Evolutionary conservation across 2,329 filamentous ascomycete species (phyloP), one percentile per base, ranked within the genome.

Genomic region (Fusarium cicatricum): DNA sequence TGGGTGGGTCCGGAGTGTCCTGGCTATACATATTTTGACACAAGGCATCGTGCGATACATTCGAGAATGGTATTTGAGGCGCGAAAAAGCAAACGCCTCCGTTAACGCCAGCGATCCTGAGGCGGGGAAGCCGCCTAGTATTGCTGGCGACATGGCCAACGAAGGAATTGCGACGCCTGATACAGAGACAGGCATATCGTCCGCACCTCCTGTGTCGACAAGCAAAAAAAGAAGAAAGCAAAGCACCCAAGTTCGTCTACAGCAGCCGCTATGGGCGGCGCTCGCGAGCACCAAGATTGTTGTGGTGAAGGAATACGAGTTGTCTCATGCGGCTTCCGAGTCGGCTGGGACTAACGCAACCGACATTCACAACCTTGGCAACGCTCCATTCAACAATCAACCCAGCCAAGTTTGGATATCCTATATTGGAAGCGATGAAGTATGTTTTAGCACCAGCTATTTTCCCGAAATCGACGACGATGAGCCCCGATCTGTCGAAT

Each of bases 211-310:
- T 77, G 75, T 74, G 51, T 72, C 75, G 71, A 84, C 77, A 79
- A 85, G 83, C 61, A 96, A 95, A 77, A 95, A 92, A 78, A 90
- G 91, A 78, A 87, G 90, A 77, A 94, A 95, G 78, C 92, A 96
- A 77, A 94, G 91, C 71, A 92, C 92, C 54, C 91, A 95, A 75
- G 92, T 96, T 65, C 85, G 93, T 74, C 91, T 92, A 73, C 88
- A 92, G 71, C 93, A 97, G 77, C 93, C 93, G 42, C 85, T 97
- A 63, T 97, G 93, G 93, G 92, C 93, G 62, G 93, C 93, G 41
- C 85, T 97, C 67, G 93, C 93, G 45, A 97, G 92, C 77, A 97
- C 93, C 71, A 97, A 97, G 82, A 93, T 97, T 72, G 94, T 95
- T 68, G 92, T 97, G 77, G 88, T 96, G 71, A 95, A 96, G 78